Evolutionary conservation across 106 monocot genomes (phyloP).

Genomic region (Cymbidium sinense): DNA sequence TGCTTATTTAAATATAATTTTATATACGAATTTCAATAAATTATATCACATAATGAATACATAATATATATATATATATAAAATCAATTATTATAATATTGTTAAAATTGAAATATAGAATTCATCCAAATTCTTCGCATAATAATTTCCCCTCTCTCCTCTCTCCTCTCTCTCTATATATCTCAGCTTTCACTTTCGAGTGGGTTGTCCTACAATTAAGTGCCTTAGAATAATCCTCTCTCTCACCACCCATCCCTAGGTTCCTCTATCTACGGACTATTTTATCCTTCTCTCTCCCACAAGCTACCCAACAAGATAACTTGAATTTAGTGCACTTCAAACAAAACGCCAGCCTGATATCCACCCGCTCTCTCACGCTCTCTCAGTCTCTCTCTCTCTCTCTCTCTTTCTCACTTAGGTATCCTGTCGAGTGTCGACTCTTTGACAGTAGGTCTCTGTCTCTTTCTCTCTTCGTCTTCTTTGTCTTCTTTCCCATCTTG

Average conservation of each 20-base stretch:
- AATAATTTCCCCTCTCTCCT: slow-evolving; percentile 18
- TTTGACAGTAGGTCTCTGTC: background rate
- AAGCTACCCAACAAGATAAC: too few species aligned
- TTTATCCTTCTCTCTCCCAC: slow-evolving; percentile 4
- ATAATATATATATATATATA: too few species aligned
- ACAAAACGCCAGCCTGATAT: too few species aligned
- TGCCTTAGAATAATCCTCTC: background rate
- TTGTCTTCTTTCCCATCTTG: background rate
- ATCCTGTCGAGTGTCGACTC: background rate
- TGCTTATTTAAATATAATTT: too few species aligned
- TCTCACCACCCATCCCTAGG: slow-evolving; percentile 5
- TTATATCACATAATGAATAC: too few species aligned
- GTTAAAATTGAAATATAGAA: too few species aligned
- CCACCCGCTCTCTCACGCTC: slow-evolving; percentile 3
- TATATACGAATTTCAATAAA: too few species aligned
- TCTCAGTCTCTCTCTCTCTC: slow-evolving; percentile 8
- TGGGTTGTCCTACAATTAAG: background rate
- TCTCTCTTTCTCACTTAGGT: slow-evolving; percentile 8
- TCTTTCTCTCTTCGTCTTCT: background rate
- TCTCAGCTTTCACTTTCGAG: background rate
- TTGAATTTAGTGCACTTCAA: too few species aligned
- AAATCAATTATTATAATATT: too few species aligned
- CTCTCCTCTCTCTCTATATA: slow-evolving; percentile 19
- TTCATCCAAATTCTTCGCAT: too few species aligned
- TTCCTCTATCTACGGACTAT: slow-evolving; percentile 8